Percentiles rank a stretch among this genome's conserved stretches.
phyloP scores from a whole-genome alignment of 2,329 filamentous ascomycete genomes.

The Aotearoamyces nothofagi region DNA sequence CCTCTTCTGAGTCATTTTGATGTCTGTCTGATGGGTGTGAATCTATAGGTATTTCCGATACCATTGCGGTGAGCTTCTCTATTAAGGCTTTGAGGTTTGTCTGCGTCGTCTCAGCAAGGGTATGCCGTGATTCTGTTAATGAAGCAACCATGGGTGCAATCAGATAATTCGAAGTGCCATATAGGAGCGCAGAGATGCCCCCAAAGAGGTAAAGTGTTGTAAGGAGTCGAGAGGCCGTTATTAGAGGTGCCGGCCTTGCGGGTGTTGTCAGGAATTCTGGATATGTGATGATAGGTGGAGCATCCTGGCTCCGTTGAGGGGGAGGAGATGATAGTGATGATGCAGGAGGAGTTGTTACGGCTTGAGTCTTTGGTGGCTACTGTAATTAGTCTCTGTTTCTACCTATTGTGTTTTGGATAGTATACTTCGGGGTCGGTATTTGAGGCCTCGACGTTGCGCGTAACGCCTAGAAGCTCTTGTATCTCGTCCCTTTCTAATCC shows the following conservation, averaged over 20 bases:
- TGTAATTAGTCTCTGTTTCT: no score
- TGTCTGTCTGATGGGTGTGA: constrained; percentile 14
- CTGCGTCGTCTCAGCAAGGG: constrained; percentile 31
- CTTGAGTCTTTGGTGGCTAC: constrained; percentile 20
- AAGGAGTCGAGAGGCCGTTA: constrained; percentile 42
- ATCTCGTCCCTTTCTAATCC: constrained; percentile 56
- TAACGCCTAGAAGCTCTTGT: constrained; percentile 39
- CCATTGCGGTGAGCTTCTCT: constrained; percentile 33
- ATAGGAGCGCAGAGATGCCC: constrained; percentile 45
- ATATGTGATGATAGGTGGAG: constrained; percentile 47
- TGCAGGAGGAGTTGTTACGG: constrained; percentile 25
- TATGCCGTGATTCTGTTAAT: constrained; percentile 34
- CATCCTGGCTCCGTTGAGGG: constrained; percentile 14
- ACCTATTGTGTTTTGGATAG: no score
- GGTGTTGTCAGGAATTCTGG: constrained; percentile 52
- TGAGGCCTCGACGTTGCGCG: constrained; percentile 14
- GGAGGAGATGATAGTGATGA: constrained; percentile 25
- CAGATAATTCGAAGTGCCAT: constrained; percentile 56
- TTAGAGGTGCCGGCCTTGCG: constrained; percentile 39
- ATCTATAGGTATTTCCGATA: constrained; percentile 41
- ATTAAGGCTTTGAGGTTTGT: constrained; percentile 34
- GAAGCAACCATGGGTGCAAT: constrained; percentile 42
- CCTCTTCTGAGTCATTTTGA: constrained; percentile 22
- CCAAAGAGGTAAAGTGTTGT: constrained; percentile 43
- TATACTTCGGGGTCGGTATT: neutral